Conservation (phyloP, 768 basidiomycete species). For the Serendipita sp. region DNA sequence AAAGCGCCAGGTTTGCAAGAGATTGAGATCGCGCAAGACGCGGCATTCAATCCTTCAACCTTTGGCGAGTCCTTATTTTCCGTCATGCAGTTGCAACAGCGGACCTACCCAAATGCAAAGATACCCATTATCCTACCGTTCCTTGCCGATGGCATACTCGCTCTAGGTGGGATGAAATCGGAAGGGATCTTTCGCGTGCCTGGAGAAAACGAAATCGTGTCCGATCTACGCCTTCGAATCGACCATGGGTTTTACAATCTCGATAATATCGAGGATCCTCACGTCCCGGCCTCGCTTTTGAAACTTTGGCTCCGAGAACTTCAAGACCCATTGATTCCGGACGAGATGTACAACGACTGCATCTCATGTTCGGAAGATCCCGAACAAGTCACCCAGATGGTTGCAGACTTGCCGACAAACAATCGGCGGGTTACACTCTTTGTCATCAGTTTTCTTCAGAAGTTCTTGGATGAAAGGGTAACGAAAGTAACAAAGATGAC, state of each 20-base stretch:
- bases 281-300: constrained; percentile 74
- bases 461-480: constrained; percentile 67
- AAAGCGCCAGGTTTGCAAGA: constrained; percentile 68
- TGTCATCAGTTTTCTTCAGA: constrained; percentile 77
- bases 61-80: constrained; percentile 83
- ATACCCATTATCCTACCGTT: constrained; percentile 90
- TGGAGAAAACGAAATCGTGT: constrained; percentile 77
- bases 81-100: constrained; percentile 68
- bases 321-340: constrained; percentile 79
- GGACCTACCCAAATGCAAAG: constrained; percentile 68
- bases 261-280: constrained; percentile 79
- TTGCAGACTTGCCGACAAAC: constrained; percentile 64
- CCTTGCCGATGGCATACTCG: constrained; percentile 81
- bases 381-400: constrained; percentile 52
- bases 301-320: constrained; percentile 92
- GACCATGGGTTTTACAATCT: constrained; percentile 83
- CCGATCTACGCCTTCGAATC: constrained; percentile 75
- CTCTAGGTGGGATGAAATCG: constrained; percentile 63
- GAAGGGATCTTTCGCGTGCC: constrained; percentile 92
- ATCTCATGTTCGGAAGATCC: constrained; percentile 41
- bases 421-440: constrained; percentile 78
- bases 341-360: constrained; percentile 84
- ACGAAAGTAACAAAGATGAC: constrained; percentile 77
- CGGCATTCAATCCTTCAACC: constrained; percentile 87
- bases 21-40: constrained; percentile 85